These are phyloP conservation scores for Beauveria asiatica DNA, from an alignment of 2,329 filamentous ascomycete species.

Conservation along the genomic window DNA sequence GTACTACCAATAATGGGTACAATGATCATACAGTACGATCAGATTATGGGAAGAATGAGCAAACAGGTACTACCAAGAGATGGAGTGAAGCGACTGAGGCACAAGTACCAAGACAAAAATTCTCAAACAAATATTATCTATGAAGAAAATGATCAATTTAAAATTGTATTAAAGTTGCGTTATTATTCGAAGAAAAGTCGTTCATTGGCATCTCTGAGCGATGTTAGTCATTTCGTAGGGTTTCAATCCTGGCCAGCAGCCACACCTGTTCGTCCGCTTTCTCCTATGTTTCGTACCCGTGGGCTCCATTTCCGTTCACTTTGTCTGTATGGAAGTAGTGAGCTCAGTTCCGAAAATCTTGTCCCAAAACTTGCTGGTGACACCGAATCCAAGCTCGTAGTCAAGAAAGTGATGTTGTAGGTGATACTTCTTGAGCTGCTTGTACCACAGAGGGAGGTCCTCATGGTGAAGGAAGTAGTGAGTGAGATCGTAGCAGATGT, in stretches of 20 bases:
- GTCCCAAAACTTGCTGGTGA: constrained; percentile 96
- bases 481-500: constrained; percentile 92
- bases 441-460: constrained; percentile 84
- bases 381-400: constrained; percentile 94
- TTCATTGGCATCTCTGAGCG: constrained; percentile 2
- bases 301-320: constrained; percentile 15
- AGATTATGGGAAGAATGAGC: too few relatives aligned
- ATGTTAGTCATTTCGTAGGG: constrained; percentile 1
- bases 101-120: too few relatives aligned
- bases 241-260: constrained; percentile 8
- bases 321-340: constrained; percentile 25
- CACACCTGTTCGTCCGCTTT: background rate
- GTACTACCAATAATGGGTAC: too few relatives aligned
- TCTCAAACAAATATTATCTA: background rate
- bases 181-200: background rate
- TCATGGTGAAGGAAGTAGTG: constrained; percentile 98
- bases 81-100: too few relatives aligned
- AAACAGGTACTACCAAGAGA: too few relatives aligned
- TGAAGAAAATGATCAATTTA: background rate
- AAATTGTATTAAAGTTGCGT: constrained; percentile 2
- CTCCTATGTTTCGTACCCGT: background rate
- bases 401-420: constrained; percentile 96
- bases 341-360: constrained; percentile 84
- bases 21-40: too few relatives aligned
- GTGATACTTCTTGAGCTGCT: constrained; percentile 92